A percentile compares a stretch with the other conserved stretches of the same genome.
These are phyloP conservation scores for Thraustochytrium sp. DNA, from an alignment of 352 stramenopile species.

Conservation along the genomic window DNA sequence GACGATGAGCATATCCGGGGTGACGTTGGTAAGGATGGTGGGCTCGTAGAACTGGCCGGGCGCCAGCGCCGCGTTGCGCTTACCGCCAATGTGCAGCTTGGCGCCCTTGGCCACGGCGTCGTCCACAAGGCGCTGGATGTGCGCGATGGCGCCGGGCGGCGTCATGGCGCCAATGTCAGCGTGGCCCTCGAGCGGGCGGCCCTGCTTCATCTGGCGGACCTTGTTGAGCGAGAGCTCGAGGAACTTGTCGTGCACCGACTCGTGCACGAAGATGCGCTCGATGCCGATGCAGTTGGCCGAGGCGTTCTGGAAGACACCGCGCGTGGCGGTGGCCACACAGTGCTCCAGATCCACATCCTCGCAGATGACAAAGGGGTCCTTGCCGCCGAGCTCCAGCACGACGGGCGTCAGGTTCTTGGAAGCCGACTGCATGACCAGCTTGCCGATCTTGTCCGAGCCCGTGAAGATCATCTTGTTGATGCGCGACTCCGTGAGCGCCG, in stretches of 20 bases:
- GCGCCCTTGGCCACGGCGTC: conserved; percentile 74
- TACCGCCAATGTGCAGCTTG: conserved; percentile 63
- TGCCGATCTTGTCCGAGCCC: conserved; percentile 68
- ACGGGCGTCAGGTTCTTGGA: conserved; percentile 75
- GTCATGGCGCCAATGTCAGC: conserved; percentile 76
- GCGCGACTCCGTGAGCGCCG: conserved; percentile 63
- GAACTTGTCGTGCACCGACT: conserved; percentile 65
- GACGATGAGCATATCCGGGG: conserved; percentile 69
- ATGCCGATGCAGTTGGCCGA: conserved; percentile 81
- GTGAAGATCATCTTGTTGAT: conserved; percentile 86
- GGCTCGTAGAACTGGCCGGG: conserved; percentile 54
- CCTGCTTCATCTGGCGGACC: conserved; percentile 64
- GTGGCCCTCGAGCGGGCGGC: conserved; percentile 56
- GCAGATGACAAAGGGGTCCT: conserved; percentile 71
- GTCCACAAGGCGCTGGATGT: conserved; percentile 74
- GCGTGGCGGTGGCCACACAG: conserved; percentile 66
- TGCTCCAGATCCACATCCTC: conserved; percentile 67
- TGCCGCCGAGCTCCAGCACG: conserved; percentile 81
- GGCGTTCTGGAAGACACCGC: conserved; percentile 76
- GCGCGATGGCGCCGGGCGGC: conserved; percentile 65
- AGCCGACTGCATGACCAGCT: conserved; percentile 67
- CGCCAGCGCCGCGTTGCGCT: conserved; percentile 47
- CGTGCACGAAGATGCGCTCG: conserved; percentile 77
- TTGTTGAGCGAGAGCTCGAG: conserved; percentile 42
- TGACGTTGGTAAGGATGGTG: conserved; percentile 72